Evolutionary conservation across 78 protist species (phyloP), one percentile per base, ranked within the genome.

Genomic region (Dictyostelium capitatum): DNA sequence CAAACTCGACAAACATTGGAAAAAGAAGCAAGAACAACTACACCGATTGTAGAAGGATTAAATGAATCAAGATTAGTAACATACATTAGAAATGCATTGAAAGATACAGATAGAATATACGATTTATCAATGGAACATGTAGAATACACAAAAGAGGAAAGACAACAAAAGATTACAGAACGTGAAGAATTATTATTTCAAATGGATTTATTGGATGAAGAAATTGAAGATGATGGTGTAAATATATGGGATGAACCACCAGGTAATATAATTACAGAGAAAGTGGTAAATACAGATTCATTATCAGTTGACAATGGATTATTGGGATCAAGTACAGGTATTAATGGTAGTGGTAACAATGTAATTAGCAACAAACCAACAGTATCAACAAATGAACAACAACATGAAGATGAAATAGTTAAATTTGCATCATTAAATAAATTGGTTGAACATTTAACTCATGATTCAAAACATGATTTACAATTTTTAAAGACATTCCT

Each of bases 81-180:
- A 8, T 72, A 75, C 56, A 79, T 94, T 9, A 59, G 89, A 47
- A 70, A 87, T 8, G 94, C 95, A 8, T 17, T 94, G 20, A 74
- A 48, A 30, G 96, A 94, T 51, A 75, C 92, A 1, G 96, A 94
- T 28, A 57, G 80, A 6, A 64, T 94, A n/a, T 94, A 89, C 56
- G 96, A 94, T 78, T 89, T 94, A 47, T 74, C 96, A 8, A 93
- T 93, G 87, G 96, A 85, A 30, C 89, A 82, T 51, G 17, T 69
- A 51, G 91, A 90, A 48, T 82, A 69, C 28, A 53, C 48, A 1
- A 56, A 37, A 12, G 82, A 73, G 15, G 90, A 82, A 43, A 75
- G 80, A 23, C 79, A 73, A 32, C 19, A n/a, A 37, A 82, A 90
- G 73, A 74, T 90, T 1, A 48, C 64, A 4, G 95, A 83, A 69